Evolutionary conservation across 805 yeast species (phyloP).

Genomic region (Candida vaughaniae): DNA sequence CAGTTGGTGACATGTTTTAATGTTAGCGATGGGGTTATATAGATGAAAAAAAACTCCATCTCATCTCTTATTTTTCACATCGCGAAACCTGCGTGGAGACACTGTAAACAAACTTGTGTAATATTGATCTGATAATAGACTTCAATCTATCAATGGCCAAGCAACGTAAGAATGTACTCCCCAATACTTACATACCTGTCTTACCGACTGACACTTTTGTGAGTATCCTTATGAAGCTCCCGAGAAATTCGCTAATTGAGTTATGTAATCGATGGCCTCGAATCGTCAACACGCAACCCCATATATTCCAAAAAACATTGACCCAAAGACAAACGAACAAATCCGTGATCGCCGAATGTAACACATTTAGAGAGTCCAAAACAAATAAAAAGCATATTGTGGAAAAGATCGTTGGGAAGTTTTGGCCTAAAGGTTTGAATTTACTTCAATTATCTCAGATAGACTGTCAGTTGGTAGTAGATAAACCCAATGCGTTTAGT

Average conservation of each 20-base stretch:
- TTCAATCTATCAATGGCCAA: too few species aligned
- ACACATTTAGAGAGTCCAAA: conserved; percentile 8
- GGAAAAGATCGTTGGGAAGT: conserved; percentile 47
- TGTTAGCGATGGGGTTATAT: not conserved
- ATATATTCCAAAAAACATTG: conserved; percentile 9
- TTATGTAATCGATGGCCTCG: conserved; percentile 36
- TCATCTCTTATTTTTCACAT: conserved; percentile 1
- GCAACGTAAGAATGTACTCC: conserved; percentile 28
- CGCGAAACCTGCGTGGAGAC: not conserved
- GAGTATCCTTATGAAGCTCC: conserved; percentile 25
- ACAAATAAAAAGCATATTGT: conserved; percentile 32
- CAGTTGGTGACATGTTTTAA: not conserved
- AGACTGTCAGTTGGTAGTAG: conserved; percentile 64
- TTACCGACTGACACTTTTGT: conserved; percentile 20
- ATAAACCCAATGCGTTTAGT: conserved; percentile 47
- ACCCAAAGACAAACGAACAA: conserved; percentile 24
- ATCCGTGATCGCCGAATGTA: conserved; percentile 17
- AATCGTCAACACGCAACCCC: conserved; percentile 29
- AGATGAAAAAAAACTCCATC: conserved; percentile 2
- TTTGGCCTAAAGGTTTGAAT: conserved; percentile 59
- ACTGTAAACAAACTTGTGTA: not conserved
- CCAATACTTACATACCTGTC: conserved; percentile 39
- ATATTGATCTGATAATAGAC: too few species aligned
- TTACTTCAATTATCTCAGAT: conserved; percentile 67
- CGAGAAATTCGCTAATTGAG: conserved; percentile 32